These are phyloP conservation scores for Stachybotrys elegans DNA, from an alignment of 2,329 filamentous ascomycete genomes.

Conservation along the genomic window DNA sequence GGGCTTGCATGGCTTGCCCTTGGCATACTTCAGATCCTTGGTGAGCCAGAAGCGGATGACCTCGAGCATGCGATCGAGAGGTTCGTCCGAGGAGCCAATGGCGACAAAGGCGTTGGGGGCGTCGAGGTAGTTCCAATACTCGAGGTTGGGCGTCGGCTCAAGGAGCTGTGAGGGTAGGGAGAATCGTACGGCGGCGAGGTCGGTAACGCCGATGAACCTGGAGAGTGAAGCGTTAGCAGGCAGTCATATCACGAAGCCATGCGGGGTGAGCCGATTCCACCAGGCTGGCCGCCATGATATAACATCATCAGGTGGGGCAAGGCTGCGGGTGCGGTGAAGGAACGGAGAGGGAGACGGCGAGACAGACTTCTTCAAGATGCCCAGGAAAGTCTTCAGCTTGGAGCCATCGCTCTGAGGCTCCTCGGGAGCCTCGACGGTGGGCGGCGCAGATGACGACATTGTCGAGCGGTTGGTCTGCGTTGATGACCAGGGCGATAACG, in stretches of 20 bases:
- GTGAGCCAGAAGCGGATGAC: conserved; percentile 97
- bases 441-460: conserved; percentile 33
- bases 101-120: conserved; percentile 82
- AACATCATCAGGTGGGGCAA: no score
- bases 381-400: conserved; percentile 83
- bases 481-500: no score
- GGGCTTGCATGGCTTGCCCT: conserved; percentile 96
- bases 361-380: conserved; percentile 79
- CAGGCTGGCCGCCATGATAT: no score
- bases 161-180: conserved; percentile 92
- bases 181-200: conserved; percentile 93
- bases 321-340: no score
- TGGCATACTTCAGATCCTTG: conserved; percentile 98
- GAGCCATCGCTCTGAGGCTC: conserved; percentile 68
- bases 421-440: conserved; percentile 30
- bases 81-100: conserved; percentile 84
- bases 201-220: conserved; percentile 92
- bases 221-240: conserved; percentile 11
- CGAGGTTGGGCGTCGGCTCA: conserved; percentile 92
- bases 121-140: conserved; percentile 99
- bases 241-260: no score
- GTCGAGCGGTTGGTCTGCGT: no score
- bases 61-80: conserved; percentile 89
- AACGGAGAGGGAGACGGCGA: conserved; percentile 1
- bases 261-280: no score